These are phyloP conservation scores for Eucalyptus viminalis DNA, from an alignment of 345 rosid genomes.

Conservation along the genomic window DNA sequence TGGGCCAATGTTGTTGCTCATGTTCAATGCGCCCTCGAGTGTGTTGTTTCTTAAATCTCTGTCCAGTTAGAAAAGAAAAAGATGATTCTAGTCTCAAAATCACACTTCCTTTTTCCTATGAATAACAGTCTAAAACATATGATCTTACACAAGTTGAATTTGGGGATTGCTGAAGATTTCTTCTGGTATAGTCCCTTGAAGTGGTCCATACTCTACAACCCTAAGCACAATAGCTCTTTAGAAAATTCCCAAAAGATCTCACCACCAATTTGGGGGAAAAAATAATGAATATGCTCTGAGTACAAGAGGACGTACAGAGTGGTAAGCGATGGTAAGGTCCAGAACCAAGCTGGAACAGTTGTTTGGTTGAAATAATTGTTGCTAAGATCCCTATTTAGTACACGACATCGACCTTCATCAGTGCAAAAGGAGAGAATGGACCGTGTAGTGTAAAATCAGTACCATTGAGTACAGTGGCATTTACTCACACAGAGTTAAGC, in stretches of 20 bases:
- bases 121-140: not conserved
- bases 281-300: not conserved
- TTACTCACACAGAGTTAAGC: conserved; percentile 68
- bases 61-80: not conserved
- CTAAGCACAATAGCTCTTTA: conserved; percentile 11
- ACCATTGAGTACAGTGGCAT: not conserved
- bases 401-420: not conserved
- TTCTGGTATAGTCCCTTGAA: conserved; percentile 52
- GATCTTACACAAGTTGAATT: conserved; percentile 78
- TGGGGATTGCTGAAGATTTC: conserved; percentile 58
- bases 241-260: not conserved
- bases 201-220: conserved; percentile 66
- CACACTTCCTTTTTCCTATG: not conserved
- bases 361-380: conserved; percentile 62
- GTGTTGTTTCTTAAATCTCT: conserved; percentile 72
- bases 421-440: not conserved
- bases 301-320: conserved; percentile 45
- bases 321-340: conserved; percentile 70
- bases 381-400: conserved; percentile 71
- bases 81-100: not conserved
- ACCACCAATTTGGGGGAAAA: not conserved
- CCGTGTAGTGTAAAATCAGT: not conserved
- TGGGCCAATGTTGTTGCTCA: conserved; percentile 42
- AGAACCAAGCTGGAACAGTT: conserved; percentile 77
- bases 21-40: conserved; percentile 45